phyloP scores from a whole-genome alignment of 2,329 filamentous ascomycete genomes.

The Dendrostoma leiphaemia region DNA sequence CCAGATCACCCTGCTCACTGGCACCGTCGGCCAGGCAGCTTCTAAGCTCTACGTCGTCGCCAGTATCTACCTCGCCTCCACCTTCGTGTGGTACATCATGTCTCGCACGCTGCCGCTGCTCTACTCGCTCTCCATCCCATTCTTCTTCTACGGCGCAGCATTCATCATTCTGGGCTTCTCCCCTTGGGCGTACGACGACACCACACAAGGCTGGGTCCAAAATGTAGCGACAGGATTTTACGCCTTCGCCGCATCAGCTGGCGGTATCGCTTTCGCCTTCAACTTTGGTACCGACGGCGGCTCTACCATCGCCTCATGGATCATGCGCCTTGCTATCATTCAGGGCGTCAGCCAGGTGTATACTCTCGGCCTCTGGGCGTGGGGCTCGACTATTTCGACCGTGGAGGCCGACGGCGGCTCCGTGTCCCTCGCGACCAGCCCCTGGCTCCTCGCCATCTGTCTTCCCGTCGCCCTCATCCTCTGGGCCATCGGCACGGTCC shows the following conservation, averaged over 20 bases:
- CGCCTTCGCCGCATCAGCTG: constrained; percentile 58
- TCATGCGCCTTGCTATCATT: constrained; percentile 63
- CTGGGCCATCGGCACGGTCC: constrained; percentile 52
- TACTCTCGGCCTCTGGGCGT: constrained; percentile 61
- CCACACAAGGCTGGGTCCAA: constrained; percentile 46
- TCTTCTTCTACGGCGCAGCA: constrained; percentile 57
- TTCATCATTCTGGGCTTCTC: constrained; percentile 59
- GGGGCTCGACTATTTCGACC: constrained; percentile 52
- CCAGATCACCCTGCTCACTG: constrained; percentile 63
- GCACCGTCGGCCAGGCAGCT: constrained; percentile 56
- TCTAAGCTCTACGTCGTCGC: constrained; percentile 57
- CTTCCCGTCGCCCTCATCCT: constrained; percentile 56
- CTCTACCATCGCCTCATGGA: constrained; percentile 62
- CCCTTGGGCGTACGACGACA: constrained; percentile 44
- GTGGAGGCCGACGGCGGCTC: constrained; percentile 32
- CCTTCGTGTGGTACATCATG: constrained; percentile 58
- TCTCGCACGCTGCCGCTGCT: constrained; percentile 55
- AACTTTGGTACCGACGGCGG: constrained; percentile 64
- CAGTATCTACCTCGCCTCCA: constrained; percentile 53
- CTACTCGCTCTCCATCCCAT: constrained; percentile 54
- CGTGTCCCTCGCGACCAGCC: constrained; percentile 23
- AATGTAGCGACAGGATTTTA: constrained; percentile 61
- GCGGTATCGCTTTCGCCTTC: constrained; percentile 63
- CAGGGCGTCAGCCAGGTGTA: constrained; percentile 65
- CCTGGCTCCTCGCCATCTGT: constrained; percentile 43